Base-by-base conservation (phyloP, 305 asterid genomes). In the Solanum hybrid region DNA sequence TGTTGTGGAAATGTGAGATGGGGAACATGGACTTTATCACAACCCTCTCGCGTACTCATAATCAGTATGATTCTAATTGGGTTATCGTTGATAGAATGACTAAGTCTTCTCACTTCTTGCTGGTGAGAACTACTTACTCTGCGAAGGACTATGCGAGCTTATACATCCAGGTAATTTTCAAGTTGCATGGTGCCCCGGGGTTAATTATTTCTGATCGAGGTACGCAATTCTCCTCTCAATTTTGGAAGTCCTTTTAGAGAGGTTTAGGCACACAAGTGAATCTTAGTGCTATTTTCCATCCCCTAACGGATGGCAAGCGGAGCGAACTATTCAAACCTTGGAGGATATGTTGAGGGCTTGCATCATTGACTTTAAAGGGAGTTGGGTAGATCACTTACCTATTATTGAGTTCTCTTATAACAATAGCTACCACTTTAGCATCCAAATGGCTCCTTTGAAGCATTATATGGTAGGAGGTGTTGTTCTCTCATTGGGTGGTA, bases 201-300 rank as follows among this genome's bases (percentile, higher is more conserved):
- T 9, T 6, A 22, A 67, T 22, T n/a, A 22, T 67, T n/a, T 67
- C 28, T 0, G 0, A 67, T n/a, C 0, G 6, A 9, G 29, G 29
- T 8, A 67, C 2, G 0, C 3, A 67, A 67, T 67, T 67, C 3
- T 8, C 29, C 6, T 67, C 3, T n/a, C 3, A 9, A n/a, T 67
- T 67, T 67, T 9, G 13, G 13, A 9, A n/a, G 74, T 67, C 74
- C 0, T 4, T n/a, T 67, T 11, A 22, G 71, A 57, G 24, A 57
- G 11, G 26, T 7, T n/a, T 67, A 28, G 74, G 6, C 13, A 22
- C 28, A 4, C 6, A 67, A n/a, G 29, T 9, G 29, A 67, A n/a
- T n/a, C 74, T 67, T n/a, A 67, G 28, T n/a, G 26, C 1, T n/a
- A 8, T 6, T 4, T 67, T n/a, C 26, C 12, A 8, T n/a, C 29